phyloP scores from a whole-genome alignment of 768 basidiomycete genomes.

The Psilocybe subaeruginosa region DNA sequence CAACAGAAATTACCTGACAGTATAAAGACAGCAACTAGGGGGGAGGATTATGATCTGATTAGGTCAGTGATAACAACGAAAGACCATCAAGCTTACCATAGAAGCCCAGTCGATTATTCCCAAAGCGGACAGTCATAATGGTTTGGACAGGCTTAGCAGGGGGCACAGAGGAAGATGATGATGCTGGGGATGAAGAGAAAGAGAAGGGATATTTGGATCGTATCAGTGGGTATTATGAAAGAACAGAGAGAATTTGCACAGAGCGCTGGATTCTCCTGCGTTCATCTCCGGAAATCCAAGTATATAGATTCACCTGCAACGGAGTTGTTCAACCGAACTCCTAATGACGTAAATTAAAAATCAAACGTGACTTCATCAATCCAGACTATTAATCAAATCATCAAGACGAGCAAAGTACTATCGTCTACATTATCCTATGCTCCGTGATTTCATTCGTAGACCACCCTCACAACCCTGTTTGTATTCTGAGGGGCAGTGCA shows the following conservation, averaged over 20 bases:
- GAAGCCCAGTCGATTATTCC: constrained; percentile 52
- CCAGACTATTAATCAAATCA: background rate
- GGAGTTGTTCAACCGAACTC: background rate
- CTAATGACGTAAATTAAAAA: constrained; percentile 11
- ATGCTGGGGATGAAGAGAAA: background rate
- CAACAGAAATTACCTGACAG: constrained; percentile 41
- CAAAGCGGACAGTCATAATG: constrained; percentile 65
- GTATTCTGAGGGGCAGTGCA: background rate
- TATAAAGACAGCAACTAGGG: constrained; percentile 44
- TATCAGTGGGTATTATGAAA: constrained; percentile 4
- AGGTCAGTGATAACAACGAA: background rate
- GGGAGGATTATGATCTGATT: constrained; percentile 8
- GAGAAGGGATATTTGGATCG: constrained; percentile 12
- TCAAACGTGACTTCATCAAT: background rate
- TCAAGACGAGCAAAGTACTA: too few species aligned
- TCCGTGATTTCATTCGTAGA: background rate
- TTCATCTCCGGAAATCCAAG: constrained; percentile 7
- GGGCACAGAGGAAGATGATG: background rate
- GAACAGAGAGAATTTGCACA: constrained; percentile 14
- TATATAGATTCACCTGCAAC: background rate
- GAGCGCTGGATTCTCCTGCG: constrained; percentile 10
- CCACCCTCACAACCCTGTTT: background rate
- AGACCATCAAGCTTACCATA: constrained; percentile 43
- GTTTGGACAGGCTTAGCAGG: background rate
- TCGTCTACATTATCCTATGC: too few species aligned